Base-by-base conservation (phyloP, 495 filamentous ascomycete genomes). In the Penicillium subrubescens region DNA sequence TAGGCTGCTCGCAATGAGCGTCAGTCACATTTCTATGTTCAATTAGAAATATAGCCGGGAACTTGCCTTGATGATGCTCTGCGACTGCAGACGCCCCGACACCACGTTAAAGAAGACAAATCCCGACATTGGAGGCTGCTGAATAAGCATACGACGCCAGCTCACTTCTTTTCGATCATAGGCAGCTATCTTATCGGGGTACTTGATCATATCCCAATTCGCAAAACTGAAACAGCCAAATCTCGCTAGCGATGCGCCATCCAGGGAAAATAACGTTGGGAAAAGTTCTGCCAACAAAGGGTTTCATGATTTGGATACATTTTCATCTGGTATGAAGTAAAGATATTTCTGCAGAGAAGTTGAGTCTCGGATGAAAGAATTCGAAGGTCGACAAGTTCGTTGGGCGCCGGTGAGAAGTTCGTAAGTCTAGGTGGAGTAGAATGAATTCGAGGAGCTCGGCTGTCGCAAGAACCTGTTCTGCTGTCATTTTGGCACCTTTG, bases 361-460 rank as follows among this genome's bases (percentile, higher is more conserved):
- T 4, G 70, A 72, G 23, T 37, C n/a, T 7, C 50, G 37, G 33
- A 70, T 64, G 6, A 67, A 58, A 21, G 23, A 12, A 1, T 44
- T 29, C 70, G 65, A 72, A 44, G 5, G 11, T 5, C 27, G 64
- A 44, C 60, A 70, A 5, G 67, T 57, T 4, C 56, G 67, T 12
- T 59, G 62, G 33, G 67, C 64, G 15, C 48, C 46, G 34, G 50
- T 57, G 14, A 72, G 59, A 39, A 72, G 59, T 70, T 21, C 60
- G 64, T 41, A 43, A 60, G 59, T 70, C 62, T 14, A 67, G 23
- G 5, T 66, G 57, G 11, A 66, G 43, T 31, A 72, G 65, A 53
- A 72, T 66, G 5, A 62, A 35, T 51, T 70, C 70, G 6, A 72
- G 57, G 35, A 70, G 39, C 31, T 72, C 67, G 7, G 64, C 59